Conservation (phyloP, 768 basidiomycete species). For the Tephrocybe sp. region DNA sequence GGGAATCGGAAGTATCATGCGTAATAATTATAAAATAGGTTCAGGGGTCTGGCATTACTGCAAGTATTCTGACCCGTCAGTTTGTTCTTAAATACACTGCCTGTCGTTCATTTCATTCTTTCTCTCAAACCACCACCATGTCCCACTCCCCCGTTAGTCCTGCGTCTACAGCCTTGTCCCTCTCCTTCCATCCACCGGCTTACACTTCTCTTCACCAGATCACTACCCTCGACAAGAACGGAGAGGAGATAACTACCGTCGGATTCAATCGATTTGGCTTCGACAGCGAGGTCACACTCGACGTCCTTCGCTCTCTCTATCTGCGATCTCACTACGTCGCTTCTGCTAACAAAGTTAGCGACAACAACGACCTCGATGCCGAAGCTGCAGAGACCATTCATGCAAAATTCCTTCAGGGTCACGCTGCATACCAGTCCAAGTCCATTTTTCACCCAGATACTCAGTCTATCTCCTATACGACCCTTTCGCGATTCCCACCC, state of each 20-base stretch:
- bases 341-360: slow-evolving; percentile 34
- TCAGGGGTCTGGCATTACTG: slow-evolving; percentile 10
- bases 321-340: slow-evolving; percentile 77
- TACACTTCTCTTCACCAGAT: slow-evolving; percentile 39
- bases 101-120: slow-evolving; percentile 13
- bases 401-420: slow-evolving; percentile 52
- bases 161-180: not conserved
- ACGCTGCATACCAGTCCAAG: slow-evolving; percentile 69
- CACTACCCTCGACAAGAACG: slow-evolving; percentile 70
- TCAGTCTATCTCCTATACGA: slow-evolving; percentile 88
- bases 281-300: slow-evolving; percentile 79
- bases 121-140: slow-evolving; percentile 17
- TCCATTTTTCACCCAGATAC: slow-evolving; percentile 82
- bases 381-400: slow-evolving; percentile 45
- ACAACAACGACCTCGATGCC: slow-evolving; percentile 33
- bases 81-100: slow-evolving; percentile 1
- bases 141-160: slow-evolving; percentile 26
- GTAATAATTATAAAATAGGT: not conserved
- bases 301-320: slow-evolving; percentile 85
- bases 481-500: slow-evolving; percentile 88
- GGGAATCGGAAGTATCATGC: slow-evolving; percentile 8
- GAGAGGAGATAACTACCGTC: slow-evolving; percentile 73
- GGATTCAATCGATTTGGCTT: slow-evolving; percentile 89
- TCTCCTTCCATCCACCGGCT: slow-evolving; percentile 6
- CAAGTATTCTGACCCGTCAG: slow-evolving; percentile 11